These are phyloP conservation scores for Colletotrichum plurivorum DNA, from an alignment of 2,329 filamentous ascomycete species.

Conservation along the genomic window DNA sequence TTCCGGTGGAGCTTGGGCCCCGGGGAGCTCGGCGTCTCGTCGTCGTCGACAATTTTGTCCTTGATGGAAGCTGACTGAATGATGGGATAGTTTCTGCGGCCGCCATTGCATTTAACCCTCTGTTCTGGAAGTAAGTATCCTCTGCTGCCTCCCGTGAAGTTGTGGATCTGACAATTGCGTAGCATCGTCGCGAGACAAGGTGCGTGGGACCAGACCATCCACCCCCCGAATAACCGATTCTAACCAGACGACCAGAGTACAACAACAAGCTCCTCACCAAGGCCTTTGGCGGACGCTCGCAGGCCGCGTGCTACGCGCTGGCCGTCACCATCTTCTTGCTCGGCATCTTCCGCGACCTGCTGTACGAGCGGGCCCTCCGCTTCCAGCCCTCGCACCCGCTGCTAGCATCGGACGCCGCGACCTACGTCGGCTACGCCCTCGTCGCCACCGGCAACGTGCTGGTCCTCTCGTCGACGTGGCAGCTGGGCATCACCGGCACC, in stretches of 20 bases:
- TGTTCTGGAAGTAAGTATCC: constrained; percentile 97
- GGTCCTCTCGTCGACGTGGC: constrained; percentile 91
- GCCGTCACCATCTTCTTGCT: constrained; percentile 92
- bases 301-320: constrained; percentile 89
- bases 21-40: constrained; percentile 9
- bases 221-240: background rate
- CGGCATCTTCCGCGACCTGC: constrained; percentile 87
- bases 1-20: constrained; percentile 35
- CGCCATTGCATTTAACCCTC: constrained; percentile 93
- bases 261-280: constrained; percentile 90
- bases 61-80: constrained; percentile 34
- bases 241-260: constrained; percentile 76
- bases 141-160: constrained; percentile 28
- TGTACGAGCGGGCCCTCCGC: constrained; percentile 88
- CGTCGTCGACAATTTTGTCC: constrained; percentile 5
- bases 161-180: constrained; percentile 51
- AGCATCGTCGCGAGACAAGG: constrained; percentile 89
- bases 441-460: constrained; percentile 84
- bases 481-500: constrained; percentile 92
- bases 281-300: constrained; percentile 83
- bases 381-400: constrained; percentile 81
- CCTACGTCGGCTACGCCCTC: constrained; percentile 78
- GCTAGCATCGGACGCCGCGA: constrained; percentile 72
- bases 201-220: constrained; percentile 53
- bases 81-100: constrained; percentile 79